Evolutionary conservation across 495 filamentous ascomycete species (phyloP).

Genomic region (Annulohypoxylon maeteangense): DNA sequence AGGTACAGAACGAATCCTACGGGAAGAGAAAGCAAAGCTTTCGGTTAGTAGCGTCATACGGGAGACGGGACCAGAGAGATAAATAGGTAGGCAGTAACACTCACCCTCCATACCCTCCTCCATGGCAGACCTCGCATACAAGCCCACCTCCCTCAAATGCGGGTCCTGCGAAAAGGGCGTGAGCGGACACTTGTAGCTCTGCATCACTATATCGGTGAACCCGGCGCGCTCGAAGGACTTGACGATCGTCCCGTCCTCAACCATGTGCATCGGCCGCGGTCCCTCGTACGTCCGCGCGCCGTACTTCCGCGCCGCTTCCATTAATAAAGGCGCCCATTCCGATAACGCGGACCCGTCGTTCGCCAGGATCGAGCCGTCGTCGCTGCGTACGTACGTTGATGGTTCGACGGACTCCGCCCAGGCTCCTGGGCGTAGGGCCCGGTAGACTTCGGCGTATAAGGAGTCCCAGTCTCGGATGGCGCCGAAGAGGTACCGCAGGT

Average conservation of each 20-base stretch:
- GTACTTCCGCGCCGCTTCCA: slow-evolving; percentile 14
- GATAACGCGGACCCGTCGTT: slow-evolving; percentile 32
- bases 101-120: slow-evolving; percentile 46
- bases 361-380: slow-evolving; percentile 42
- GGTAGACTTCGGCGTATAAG: slow-evolving; percentile 38
- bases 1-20: slow-evolving; percentile 42
- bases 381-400: slow-evolving; percentile 34
- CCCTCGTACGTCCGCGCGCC: background rate
- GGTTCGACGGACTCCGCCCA: slow-evolving; percentile 45
- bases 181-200: slow-evolving; percentile 62
- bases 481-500: slow-evolving; percentile 64
- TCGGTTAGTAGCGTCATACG: no score
- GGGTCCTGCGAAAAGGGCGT: slow-evolving; percentile 62
- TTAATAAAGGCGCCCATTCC: slow-evolving; percentile 37
- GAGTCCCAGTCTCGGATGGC: slow-evolving; percentile 62
- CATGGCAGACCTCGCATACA: slow-evolving; percentile 37
- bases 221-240: slow-evolving; percentile 55
- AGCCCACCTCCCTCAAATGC: slow-evolving; percentile 62
- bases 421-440: slow-evolving; percentile 40
- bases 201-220: slow-evolving; percentile 60
- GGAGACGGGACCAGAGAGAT: background rate
- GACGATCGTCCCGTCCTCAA: slow-evolving; percentile 25
- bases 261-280: slow-evolving; percentile 31
- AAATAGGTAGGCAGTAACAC: background rate
- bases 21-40: background rate